A percentile compares a stretch with the other conserved stretches of the same genome.
phyloP scores from a whole-genome alignment of 129 eudicot genomes.

The Cynara cardunculus region DNA sequence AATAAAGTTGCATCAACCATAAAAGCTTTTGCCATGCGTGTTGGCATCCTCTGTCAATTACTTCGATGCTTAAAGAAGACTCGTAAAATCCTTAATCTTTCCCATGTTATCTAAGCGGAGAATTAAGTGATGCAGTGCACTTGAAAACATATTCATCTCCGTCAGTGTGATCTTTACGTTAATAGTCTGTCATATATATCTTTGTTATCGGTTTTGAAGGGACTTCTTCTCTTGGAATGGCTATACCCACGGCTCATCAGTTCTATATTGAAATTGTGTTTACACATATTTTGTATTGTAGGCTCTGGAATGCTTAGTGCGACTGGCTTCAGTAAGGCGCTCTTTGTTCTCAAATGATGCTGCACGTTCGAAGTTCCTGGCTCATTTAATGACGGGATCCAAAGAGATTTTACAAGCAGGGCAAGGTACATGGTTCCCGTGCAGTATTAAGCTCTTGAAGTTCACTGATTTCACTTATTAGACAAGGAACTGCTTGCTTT shows the following conservation, averaged over 20 bases:
- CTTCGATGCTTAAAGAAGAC: not conserved
- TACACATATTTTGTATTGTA: slow-evolving; percentile 14
- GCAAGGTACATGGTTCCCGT: slow-evolving; percentile 48
- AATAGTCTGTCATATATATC: slow-evolving; percentile 1
- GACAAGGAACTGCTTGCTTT: not conserved
- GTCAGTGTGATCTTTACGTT: not conserved
- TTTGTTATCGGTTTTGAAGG: not conserved
- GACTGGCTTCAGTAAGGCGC: slow-evolving; percentile 94
- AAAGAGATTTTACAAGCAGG: slow-evolving; percentile 92
- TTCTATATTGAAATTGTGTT: not conserved
- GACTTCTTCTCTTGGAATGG: not conserved
- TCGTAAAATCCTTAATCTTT: not conserved
- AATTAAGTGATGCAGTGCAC: not conserved
- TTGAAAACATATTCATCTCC: not conserved
- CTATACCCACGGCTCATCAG: not conserved
- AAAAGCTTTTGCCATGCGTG: not conserved
- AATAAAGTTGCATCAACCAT: slow-evolving; percentile 5
- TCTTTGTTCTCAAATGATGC: slow-evolving; percentile 85
- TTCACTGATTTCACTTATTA: not conserved
- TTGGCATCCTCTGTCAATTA: not conserved
- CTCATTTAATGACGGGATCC: slow-evolving; percentile 91
- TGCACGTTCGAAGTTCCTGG: slow-evolving; percentile 79
- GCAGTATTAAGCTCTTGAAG: not conserved
- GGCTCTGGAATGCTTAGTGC: slow-evolving; percentile 96
- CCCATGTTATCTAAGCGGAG: not conserved